A percentile compares a stretch with the other conserved stretches of the same genome.
Conservation (phyloP, 1,284 basidiomycete species). For the Malassezia cuniculi region DNA sequence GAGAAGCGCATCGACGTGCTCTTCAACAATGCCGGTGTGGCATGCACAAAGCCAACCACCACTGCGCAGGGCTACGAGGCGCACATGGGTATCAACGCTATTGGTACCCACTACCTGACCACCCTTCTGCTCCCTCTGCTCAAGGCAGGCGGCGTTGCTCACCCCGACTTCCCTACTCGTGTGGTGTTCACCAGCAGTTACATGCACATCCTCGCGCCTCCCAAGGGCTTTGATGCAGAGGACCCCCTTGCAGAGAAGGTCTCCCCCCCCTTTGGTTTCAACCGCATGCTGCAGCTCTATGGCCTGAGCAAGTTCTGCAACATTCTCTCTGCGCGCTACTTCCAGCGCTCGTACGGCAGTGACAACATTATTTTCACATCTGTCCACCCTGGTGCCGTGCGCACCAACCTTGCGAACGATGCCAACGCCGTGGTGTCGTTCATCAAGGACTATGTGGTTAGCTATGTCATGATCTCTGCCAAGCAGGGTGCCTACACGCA, state of each 20-base stretch:
- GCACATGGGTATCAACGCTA: slow-evolving; percentile 26
- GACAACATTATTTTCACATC: slow-evolving; percentile 17
- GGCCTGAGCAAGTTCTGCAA: slow-evolving; percentile 19
- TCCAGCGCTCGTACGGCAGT: slow-evolving; percentile 4
- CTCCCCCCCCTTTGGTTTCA: neutral
- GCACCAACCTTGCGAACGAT: slow-evolving; percentile 15
- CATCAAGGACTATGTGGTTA: slow-evolving; percentile 10
- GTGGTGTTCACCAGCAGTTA: slow-evolving; percentile 18
- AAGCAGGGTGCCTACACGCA: slow-evolving; percentile 22
- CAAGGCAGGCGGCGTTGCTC: neutral
- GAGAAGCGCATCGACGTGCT: slow-evolving; percentile 22
- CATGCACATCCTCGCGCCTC: slow-evolving; percentile 10
- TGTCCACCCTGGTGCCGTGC: slow-evolving; percentile 6
- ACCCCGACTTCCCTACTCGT: slow-evolving; percentile 4
- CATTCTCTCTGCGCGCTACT: slow-evolving; percentile 3
- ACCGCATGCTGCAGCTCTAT: slow-evolving; percentile 16
- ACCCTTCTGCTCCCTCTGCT: slow-evolving; percentile 18
- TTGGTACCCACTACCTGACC: slow-evolving; percentile 24
- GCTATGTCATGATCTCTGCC: slow-evolving; percentile 15
- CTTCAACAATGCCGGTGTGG: slow-evolving; percentile 23
- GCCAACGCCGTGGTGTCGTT: slow-evolving; percentile 16
- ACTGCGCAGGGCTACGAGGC: slow-evolving; percentile 25
- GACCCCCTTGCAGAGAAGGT: neutral
- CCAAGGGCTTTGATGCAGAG: slow-evolving; percentile 4
- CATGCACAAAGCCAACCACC: slow-evolving; percentile 10